These are phyloP conservation scores for Hebeloma cylindrosporum DNA, from an alignment of 768 basidiomycete genomes.

Conservation along the genomic window DNA sequence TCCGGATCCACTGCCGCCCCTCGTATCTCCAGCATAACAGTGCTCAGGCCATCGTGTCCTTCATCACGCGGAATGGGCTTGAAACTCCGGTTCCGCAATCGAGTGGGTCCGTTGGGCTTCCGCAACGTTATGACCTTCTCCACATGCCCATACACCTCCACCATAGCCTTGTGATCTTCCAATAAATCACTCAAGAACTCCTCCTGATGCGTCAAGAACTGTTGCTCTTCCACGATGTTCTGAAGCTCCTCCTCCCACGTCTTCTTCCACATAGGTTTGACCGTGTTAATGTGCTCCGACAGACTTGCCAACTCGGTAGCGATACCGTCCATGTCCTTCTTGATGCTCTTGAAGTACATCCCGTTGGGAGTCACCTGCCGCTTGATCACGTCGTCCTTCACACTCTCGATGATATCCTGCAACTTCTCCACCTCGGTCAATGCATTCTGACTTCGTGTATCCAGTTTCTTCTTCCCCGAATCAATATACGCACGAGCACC, in stretches of 20 bases:
- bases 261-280: slow-evolving; percentile 98
- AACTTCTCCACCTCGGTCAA: slow-evolving; percentile 92
- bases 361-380: slow-evolving; percentile 84
- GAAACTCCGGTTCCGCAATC: slow-evolving; percentile 46
- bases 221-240: slow-evolving; percentile 96
- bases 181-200: slow-evolving; percentile 85
- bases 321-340: slow-evolving; percentile 67
- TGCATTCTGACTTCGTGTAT: slow-evolving; percentile 82
- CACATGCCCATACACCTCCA: slow-evolving; percentile 86
- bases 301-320: slow-evolving; percentile 73
- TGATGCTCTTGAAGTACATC: slow-evolving; percentile 65
- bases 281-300: slow-evolving; percentile 80
- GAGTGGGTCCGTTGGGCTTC: slow-evolving; percentile 43
- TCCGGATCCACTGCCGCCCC: slow-evolving; percentile 81
- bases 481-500: slow-evolving; percentile 88
- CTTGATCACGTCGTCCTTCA: slow-evolving; percentile 91
- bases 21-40: slow-evolving; percentile 89
- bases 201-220: slow-evolving; percentile 90
- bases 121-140: slow-evolving; percentile 82
- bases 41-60: slow-evolving; percentile 63
- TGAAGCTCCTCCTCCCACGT: slow-evolving; percentile 97
- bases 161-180: slow-evolving; percentile 90
- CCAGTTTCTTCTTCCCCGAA: slow-evolving; percentile 90
- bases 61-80: slow-evolving; percentile 66
- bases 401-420: slow-evolving; percentile 83